Conservation (phyloP, 768 basidiomycete genomes). For the Pulveroboletus ravenelii region DNA sequence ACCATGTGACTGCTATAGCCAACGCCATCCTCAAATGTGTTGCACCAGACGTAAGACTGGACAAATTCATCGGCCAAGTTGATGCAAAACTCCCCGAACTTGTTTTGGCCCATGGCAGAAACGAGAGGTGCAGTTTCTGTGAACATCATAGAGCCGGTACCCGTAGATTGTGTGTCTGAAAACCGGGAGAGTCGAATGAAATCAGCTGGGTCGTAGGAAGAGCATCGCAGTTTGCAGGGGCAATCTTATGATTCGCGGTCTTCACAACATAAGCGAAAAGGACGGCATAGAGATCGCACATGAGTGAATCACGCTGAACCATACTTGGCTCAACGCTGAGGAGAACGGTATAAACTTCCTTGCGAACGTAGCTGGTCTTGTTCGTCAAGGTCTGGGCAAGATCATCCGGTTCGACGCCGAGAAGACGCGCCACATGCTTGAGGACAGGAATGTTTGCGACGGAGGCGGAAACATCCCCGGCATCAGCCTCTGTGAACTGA, state of each 20-base stretch:
- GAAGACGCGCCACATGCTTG: constrained; percentile 63
- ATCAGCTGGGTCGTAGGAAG: constrained; percentile 62
- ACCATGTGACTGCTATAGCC: constrained; percentile 60
- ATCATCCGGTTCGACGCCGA: constrained; percentile 77
- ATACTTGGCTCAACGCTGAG: constrained; percentile 70
- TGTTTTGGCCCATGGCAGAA: constrained; percentile 72
- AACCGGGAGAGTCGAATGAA: constrained; percentile 78
- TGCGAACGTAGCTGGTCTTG: constrained; percentile 84
- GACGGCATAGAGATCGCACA: constrained; percentile 84
- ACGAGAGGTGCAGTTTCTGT: constrained; percentile 62
- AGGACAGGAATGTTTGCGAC: constrained; percentile 48
- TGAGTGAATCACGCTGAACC: constrained; percentile 70
- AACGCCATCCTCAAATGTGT: constrained; percentile 66
- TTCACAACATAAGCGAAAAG: constrained; percentile 87
- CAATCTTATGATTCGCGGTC: constrained; percentile 75
- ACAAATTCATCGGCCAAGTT: constrained; percentile 84
- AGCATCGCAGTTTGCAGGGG: constrained; percentile 51
- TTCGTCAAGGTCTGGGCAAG: constrained; percentile 75
- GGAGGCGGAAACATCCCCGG: constrained; percentile 61
- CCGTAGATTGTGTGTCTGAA: constrained; percentile 64
- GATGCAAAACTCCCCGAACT: constrained; percentile 81
- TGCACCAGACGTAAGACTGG: constrained; percentile 70
- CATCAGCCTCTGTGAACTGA: constrained; percentile 68
- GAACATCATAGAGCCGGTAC: constrained; percentile 60
- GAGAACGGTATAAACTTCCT: constrained; percentile 80